Evolutionary conservation across 345 rosid genomes (phyloP).

Genomic region (Brassica incana): DNA sequence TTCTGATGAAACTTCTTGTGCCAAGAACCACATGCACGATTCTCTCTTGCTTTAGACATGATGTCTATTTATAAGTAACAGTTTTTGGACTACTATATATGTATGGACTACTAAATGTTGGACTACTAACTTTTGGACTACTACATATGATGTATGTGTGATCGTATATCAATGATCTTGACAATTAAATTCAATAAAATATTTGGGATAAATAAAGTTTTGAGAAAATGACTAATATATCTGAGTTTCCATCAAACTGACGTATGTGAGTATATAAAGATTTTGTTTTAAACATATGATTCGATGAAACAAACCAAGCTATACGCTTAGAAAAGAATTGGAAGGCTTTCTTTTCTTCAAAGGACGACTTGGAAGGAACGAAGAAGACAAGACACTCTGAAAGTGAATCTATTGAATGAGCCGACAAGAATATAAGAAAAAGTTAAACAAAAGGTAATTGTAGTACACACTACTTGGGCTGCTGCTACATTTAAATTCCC

Average conservation of each 20-base stretch:
- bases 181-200: neutral
- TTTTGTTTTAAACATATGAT: neutral
- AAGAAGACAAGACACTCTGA: conserved; percentile 15
- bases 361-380: conserved; percentile 15
- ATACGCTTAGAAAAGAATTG: neutral
- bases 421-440: conserved; percentile 18
- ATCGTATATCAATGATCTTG: neutral
- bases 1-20: too few relatives aligned
- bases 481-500: neutral
- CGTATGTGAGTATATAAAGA: neutral
- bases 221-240: neutral
- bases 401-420: conserved; percentile 22
- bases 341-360: neutral
- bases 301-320: neutral
- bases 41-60: too few relatives aligned
- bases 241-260: neutral
- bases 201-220: neutral
- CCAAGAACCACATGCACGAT: too few relatives aligned
- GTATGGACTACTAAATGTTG: too few relatives aligned
- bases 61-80: too few relatives aligned
- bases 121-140: neutral
- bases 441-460: neutral
- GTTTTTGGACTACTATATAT: too few relatives aligned
- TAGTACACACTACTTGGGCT: neutral
- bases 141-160: neutral